These are phyloP conservation scores for Pythium biforme DNA, from an alignment of 352 stramenopile species.

Conservation along the genomic window DNA sequence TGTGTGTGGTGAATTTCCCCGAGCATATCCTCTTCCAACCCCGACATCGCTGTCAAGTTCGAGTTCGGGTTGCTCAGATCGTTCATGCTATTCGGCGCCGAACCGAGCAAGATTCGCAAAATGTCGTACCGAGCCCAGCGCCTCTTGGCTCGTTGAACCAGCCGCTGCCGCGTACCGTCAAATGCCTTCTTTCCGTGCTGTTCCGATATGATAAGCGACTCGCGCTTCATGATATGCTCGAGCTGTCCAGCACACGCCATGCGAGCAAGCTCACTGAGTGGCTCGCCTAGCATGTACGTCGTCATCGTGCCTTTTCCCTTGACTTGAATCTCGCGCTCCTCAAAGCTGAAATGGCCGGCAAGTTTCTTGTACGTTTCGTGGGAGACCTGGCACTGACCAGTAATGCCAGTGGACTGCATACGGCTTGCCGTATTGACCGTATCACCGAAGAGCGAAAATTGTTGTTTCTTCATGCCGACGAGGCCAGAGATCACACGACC, in stretches of 20 bases:
- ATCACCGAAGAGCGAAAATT: constrained; percentile 94
- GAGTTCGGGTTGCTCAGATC: constrained; percentile 32
- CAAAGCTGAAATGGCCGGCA: constrained; percentile 67
- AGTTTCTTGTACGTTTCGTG: constrained; percentile 85
- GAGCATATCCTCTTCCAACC: constrained; percentile 64
- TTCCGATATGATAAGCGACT: constrained; percentile 59
- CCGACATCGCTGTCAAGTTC: constrained; percentile 35
- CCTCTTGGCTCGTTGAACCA: constrained; percentile 51
- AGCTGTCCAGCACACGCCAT: constrained; percentile 60
- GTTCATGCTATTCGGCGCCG: constrained; percentile 37
- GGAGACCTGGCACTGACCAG: constrained; percentile 76
- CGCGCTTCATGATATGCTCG: constrained; percentile 63
- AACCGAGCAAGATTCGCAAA: constrained; percentile 50
- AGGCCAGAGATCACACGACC: constrained; percentile 87
- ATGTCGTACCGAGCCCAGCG: constrained; percentile 63
- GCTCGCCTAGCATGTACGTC: constrained; percentile 78
- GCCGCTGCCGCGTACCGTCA: constrained; percentile 49
- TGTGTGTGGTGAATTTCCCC: constrained; percentile 56
- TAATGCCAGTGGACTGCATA: constrained; percentile 89
- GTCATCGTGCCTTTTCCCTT: constrained; percentile 88
- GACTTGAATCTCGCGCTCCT: constrained; percentile 77
- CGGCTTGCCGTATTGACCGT: constrained; percentile 89
- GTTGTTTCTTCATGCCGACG: constrained; percentile 91
- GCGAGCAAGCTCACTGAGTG: constrained; percentile 57
- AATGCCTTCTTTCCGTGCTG: constrained; percentile 40